Conservation (phyloP, 1,284 basidiomycete species). For the Albatrellus sp. region DNA sequence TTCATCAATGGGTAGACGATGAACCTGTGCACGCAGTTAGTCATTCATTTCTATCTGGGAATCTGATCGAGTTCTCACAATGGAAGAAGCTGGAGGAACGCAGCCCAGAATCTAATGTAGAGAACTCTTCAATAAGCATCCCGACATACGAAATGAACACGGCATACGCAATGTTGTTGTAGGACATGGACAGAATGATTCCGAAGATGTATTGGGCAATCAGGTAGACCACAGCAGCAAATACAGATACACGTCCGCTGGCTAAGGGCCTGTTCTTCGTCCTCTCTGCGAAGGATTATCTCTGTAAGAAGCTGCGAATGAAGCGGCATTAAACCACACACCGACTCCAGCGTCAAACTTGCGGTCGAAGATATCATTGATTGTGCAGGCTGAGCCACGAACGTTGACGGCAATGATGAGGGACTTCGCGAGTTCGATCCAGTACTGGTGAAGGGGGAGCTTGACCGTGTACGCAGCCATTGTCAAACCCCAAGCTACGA, state of each 20-base stretch:
- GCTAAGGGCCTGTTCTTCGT: conserved; percentile 33
- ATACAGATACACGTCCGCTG: conserved; percentile 33
- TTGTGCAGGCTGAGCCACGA: conserved; percentile 28
- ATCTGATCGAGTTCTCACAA: conserved; percentile 21
- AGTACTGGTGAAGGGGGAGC: conserved; percentile 9
- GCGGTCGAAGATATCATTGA: conserved; percentile 42
- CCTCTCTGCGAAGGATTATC: conserved; percentile 21
- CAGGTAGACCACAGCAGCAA: conserved; percentile 26
- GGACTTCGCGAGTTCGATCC: conserved; percentile 10
- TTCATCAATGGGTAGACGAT: conserved; percentile 39
- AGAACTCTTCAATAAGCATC: not conserved
- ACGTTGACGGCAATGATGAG: conserved; percentile 11
- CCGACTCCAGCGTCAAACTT: conserved; percentile 39
- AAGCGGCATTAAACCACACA: conserved; percentile 15
- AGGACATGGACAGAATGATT: conserved; percentile 23
- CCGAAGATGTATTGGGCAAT: conserved; percentile 29
- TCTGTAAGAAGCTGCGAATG: conserved; percentile 13
- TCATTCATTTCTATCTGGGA: not conserved
- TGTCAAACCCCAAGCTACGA: conserved; percentile 13
- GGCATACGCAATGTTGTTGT: conserved; percentile 27
- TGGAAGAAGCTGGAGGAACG: conserved; percentile 33
- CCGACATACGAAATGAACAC: not conserved
- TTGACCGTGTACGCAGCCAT: conserved; percentile 12
- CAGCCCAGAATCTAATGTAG: conserved; percentile 18
- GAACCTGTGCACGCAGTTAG: conserved; percentile 6